Conservation (phyloP, 2,329 filamentous ascomycete species). For the Penicillium sp. region DNA sequence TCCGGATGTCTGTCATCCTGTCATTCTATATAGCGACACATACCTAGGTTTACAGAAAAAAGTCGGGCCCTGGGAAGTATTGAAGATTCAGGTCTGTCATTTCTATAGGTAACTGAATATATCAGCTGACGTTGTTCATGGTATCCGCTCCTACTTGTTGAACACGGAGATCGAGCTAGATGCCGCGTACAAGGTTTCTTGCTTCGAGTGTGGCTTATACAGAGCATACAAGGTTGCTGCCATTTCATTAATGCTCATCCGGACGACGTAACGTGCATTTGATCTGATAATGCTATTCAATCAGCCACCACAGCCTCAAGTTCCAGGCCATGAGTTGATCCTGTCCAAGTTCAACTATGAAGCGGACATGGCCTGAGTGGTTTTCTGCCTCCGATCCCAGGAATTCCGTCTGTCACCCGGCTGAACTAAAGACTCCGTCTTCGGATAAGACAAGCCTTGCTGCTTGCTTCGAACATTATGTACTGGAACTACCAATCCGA, state of each 20-base stretch:
- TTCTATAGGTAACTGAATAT: not conserved
- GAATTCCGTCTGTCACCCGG: slow-evolving; percentile 57
- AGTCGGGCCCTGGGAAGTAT: slow-evolving; percentile 65
- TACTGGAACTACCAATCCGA: slow-evolving; percentile 62
- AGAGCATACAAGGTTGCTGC: slow-evolving; percentile 62
- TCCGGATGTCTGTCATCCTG: not conserved
- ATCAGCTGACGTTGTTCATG: not conserved
- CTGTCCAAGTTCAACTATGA: slow-evolving; percentile 72
- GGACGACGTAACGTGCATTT: slow-evolving; percentile 53
- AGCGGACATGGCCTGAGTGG: slow-evolving; percentile 70
- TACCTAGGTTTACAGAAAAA: slow-evolving; percentile 48
- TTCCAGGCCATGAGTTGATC: slow-evolving; percentile 60
- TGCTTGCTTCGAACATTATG: slow-evolving; percentile 66
- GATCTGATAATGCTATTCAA: slow-evolving; percentile 52
- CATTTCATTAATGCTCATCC: slow-evolving; percentile 63
- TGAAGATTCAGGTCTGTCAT: slow-evolving; percentile 50
- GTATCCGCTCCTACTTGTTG: slow-evolving; percentile 60
- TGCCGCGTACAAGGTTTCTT: slow-evolving; percentile 60
- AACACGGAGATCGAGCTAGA: slow-evolving; percentile 71
- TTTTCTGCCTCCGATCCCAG: slow-evolving; percentile 53
- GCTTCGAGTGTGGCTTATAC: slow-evolving; percentile 57
- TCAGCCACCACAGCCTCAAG: slow-evolving; percentile 64
- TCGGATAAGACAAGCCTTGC: slow-evolving; percentile 64
- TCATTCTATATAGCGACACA: not conserved
- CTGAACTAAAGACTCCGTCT: slow-evolving; percentile 57